Evolutionary conservation across 805 yeast genomes (phyloP), one percentile per base, ranked within the genome.

Genomic region (Saccharomyces mikatae): DNA sequence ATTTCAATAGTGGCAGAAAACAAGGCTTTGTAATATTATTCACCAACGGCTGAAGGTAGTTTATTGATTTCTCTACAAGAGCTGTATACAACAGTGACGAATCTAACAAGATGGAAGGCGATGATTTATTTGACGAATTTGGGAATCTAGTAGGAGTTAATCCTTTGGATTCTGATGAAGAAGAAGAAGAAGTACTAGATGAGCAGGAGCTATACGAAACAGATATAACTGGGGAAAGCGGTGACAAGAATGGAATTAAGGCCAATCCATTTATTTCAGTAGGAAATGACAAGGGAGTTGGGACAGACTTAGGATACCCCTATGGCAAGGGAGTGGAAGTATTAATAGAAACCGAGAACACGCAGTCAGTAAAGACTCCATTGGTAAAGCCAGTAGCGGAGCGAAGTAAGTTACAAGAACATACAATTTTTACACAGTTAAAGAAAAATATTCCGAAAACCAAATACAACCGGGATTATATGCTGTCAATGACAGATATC

Each of bases 71-170:
- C 17, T n/a, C 10, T 17, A 17, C 11, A 17, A 17, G 3, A 36
- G 30, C 10, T 9, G 28, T 26, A 46, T 9, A 26, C 30, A 46
- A 10, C 11, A 26, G 48, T 24, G 6, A 8, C 22, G 1, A 22
- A 21, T 21, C 21, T 17, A 6, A 27, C 17, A 26, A 32, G 6
- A 47, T 30, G 41, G 81, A 80, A 82, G 87, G 81, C 62, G 86
- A 82, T 24, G 87, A 82, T 56, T 65, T 82, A 28, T 89, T 85
- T 69, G 97, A 89, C 69, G 96, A 89, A 78, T 78, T 67, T 58
- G 72, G 67, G 13, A 65, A 67, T 48, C 53, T 59, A 8, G n/a
- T 65, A 3, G 65, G 55, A 1, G 54, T 52, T 14, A 55, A 51
- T 8, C 47, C 41, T 1, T 22, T 55, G 6, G 50, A 47, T 47